Percentiles rank a stretch among this genome's conserved stretches.
Conservation (phyloP, 2,329 filamentous ascomycete genomes). For the Stachybotrys chartarum region DNA sequence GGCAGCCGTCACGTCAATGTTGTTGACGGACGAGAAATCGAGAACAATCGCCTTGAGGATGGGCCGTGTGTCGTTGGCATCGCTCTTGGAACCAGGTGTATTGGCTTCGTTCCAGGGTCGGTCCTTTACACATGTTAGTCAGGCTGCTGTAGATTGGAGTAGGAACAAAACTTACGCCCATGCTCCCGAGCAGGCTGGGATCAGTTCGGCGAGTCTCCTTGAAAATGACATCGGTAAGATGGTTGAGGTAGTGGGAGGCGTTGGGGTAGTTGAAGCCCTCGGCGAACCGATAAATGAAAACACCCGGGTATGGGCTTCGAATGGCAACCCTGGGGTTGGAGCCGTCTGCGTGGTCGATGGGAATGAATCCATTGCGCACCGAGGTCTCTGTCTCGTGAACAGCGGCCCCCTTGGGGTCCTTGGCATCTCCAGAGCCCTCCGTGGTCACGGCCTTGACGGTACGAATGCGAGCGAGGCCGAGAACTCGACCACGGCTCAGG, state of each 20-base stretch:
- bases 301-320: constrained; percentile 41
- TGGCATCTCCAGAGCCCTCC: constrained; percentile 28
- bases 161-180: constrained; percentile 30
- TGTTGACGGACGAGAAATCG: constrained; percentile 48
- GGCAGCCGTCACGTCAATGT: constrained; percentile 47
- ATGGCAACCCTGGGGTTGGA: constrained; percentile 40
- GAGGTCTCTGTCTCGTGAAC: constrained; percentile 39
- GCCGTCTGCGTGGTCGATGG: constrained; percentile 41
- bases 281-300: constrained; percentile 48
- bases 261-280: constrained; percentile 53
- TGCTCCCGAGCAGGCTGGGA: constrained; percentile 33
- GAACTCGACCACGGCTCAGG: constrained; percentile 70
- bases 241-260: constrained; percentile 41
- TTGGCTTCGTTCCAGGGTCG: constrained; percentile 52
- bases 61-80: constrained; percentile 31
- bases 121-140: constrained; percentile 23
- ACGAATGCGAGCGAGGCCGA: constrained; percentile 74
- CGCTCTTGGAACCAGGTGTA: constrained; percentile 25
- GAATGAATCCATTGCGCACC: constrained; percentile 35
- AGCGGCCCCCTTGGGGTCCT: constrained; percentile 13
- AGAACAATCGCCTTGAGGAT: constrained; percentile 48
- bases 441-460: constrained; percentile 74
- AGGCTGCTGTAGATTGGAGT: neutral
- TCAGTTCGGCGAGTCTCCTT: constrained; percentile 37
- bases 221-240: constrained; percentile 38